Percentiles rank a stretch among this genome's conserved stretches.
Conservation (phyloP, 1,284 basidiomycete species). For the Ceratobasidium sp. region DNA sequence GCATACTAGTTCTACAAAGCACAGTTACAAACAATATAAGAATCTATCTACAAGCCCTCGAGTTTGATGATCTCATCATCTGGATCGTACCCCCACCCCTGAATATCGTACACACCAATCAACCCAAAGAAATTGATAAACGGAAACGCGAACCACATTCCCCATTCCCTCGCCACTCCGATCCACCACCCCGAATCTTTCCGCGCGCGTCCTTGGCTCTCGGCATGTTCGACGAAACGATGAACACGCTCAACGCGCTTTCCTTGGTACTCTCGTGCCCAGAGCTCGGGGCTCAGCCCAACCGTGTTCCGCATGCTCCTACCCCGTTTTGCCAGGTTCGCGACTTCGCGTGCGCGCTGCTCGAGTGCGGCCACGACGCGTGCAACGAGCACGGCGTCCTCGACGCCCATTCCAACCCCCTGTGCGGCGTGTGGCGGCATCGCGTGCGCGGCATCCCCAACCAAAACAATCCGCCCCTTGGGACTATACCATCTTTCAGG, state of each 20-base stretch:
- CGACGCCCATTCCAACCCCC: conserved; percentile 44
- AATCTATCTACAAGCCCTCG: conserved; percentile 29
- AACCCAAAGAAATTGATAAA: conserved; percentile 37
- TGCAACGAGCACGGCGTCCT: conserved; percentile 40
- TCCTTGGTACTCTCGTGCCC: conserved; percentile 45
- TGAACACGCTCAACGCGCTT: conserved; percentile 33
- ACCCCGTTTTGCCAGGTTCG: conserved; percentile 35
- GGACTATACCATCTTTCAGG: conserved; percentile 43
- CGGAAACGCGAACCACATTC: conserved; percentile 37
- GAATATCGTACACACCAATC: conserved; percentile 42
- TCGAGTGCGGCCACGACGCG: conserved; percentile 38
- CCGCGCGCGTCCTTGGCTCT: conserved; percentile 42
- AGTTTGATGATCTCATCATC: conserved; percentile 43
- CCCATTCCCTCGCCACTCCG: conserved; percentile 37
- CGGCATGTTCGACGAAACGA: conserved; percentile 42
- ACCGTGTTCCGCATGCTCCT: conserved; percentile 45
- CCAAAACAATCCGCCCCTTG: conserved; percentile 38
- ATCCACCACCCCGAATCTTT: conserved; percentile 37
- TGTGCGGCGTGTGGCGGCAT: conserved; percentile 46
- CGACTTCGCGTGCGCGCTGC: conserved; percentile 41
- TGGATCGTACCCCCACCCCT: conserved; percentile 47
- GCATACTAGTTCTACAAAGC: not conserved
- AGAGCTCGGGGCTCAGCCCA: conserved; percentile 34
- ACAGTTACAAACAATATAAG: not conserved
- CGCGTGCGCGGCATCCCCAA: conserved; percentile 46